These are phyloP conservation scores for Wickerhamomyces canadensis DNA, from an alignment of 805 yeast genomes.

Conservation along the genomic window DNA sequence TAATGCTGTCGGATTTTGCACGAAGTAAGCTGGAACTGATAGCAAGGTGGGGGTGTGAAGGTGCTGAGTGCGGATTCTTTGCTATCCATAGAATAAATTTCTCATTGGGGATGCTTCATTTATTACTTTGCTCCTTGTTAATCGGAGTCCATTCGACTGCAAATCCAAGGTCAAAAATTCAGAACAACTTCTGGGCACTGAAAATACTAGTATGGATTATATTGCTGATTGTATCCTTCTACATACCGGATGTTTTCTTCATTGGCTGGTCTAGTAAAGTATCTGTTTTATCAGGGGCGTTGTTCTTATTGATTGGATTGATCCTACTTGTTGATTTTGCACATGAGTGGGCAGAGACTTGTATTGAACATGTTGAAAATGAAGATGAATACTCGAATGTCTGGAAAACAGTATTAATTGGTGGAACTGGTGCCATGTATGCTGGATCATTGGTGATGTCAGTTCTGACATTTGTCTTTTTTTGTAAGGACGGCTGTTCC, in stretches of 20 bases:
- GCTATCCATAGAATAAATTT: constrained; percentile 92
- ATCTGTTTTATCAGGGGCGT: constrained; percentile 76
- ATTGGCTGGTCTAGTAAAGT: constrained; percentile 88
- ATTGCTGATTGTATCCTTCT: constrained; percentile 56
- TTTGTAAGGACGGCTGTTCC: constrained; percentile 75
- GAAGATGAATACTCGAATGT: constrained; percentile 53
- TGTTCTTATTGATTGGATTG: constrained; percentile 85
- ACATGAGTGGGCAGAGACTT: constrained; percentile 97
- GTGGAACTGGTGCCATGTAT: constrained; percentile 88
- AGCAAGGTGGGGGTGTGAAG: constrained; percentile 69
- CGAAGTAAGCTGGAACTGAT: constrained; percentile 66
- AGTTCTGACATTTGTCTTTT: constrained; percentile 72
- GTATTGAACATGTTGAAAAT: constrained; percentile 84
- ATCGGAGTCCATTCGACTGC: constrained; percentile 72
- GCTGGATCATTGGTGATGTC: constrained; percentile 67
- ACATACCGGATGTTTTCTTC: constrained; percentile 84
- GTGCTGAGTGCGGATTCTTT: constrained; percentile 85
- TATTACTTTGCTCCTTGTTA: constrained; percentile 60
- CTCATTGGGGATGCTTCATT: constrained; percentile 77
- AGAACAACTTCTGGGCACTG: constrained; percentile 88
- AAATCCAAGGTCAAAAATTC: constrained; percentile 75
- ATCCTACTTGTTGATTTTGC: constrained; percentile 93
- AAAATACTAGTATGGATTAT: constrained; percentile 59
- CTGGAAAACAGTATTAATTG: constrained; percentile 78
- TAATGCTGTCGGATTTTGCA: constrained; percentile 80